Conservation (phyloP, 2,329 filamentous ascomycete genomes). For the Aspergillus carbonarius region DNA sequence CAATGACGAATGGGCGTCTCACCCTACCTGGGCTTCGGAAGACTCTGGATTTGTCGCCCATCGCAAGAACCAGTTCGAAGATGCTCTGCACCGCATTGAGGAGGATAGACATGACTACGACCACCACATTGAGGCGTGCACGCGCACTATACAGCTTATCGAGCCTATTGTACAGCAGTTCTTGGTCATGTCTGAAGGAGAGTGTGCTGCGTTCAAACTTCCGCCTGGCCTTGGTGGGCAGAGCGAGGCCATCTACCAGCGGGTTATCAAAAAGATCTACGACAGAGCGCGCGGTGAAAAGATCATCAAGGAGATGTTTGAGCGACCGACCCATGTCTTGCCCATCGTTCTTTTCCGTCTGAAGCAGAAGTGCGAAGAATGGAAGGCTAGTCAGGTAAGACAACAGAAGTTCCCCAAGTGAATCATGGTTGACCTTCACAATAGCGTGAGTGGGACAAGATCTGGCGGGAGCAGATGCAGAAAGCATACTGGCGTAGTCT, state of each 20-base stretch:
- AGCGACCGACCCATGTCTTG: conserved; percentile 78
- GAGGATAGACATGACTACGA: conserved; percentile 99
- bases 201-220: conserved; percentile 73
- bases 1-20: conserved; percentile 97
- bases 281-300: conserved; percentile 78
- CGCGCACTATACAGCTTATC: conserved; percentile 91
- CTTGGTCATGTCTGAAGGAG: conserved; percentile 70
- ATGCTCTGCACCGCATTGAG: conserved; percentile 91
- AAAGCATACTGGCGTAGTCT: conserved; percentile 94
- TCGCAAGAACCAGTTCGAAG: conserved; percentile 92
- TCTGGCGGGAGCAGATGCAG: conserved; percentile 95
- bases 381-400: conserved; percentile 78
- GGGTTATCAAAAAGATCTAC: conserved; percentile 97
- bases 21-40: conserved; percentile 98
- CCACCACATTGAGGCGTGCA: conserved; percentile 94
- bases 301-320: conserved; percentile 84
- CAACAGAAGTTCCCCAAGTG: background rate
- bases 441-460: conserved; percentile 94
- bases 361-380: conserved; percentile 96
- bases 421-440: conserved; percentile 5
- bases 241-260: conserved; percentile 94
- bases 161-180: conserved; percentile 93
- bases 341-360: conserved; percentile 84
- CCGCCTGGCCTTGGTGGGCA: conserved; percentile 83
- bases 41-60: conserved; percentile 97